Evolutionary conservation across 2,329 filamentous ascomycete genomes (phyloP).

Genomic region (Cordyceps sp.): DNA sequence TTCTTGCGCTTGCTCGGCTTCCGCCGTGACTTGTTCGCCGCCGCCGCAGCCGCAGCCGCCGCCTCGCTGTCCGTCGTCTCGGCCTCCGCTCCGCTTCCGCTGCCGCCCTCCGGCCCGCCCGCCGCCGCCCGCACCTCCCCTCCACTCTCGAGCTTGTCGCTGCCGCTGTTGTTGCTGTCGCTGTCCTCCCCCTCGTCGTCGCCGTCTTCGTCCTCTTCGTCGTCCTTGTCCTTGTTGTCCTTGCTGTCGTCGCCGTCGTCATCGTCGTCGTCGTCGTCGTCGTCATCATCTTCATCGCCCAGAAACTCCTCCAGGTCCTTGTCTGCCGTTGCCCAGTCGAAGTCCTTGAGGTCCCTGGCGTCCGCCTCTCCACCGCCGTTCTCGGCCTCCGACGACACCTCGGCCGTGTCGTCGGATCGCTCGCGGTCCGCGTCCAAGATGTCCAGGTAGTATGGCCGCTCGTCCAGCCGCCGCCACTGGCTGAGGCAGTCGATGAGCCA

Average conservation of each 20-base stretch:
- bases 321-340: slow-evolving; percentile 48
- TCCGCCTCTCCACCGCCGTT: slow-evolving; percentile 11
- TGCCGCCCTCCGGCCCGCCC: slow-evolving; percentile 9
- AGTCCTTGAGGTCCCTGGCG: slow-evolving; percentile 27
- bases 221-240: slow-evolving; percentile 1
- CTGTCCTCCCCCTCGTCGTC: slow-evolving; percentile 4
- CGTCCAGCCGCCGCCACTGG: slow-evolving; percentile 68
- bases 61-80: slow-evolving; percentile 5
- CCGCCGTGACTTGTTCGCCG: slow-evolving; percentile 4
- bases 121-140: slow-evolving; percentile 7
- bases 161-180: slow-evolving; percentile 4
- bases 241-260: slow-evolving; percentile 7
- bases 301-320: slow-evolving; percentile 66
- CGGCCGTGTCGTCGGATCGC: slow-evolving; percentile 15
- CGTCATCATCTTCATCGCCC: slow-evolving; percentile 33
- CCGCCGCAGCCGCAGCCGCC: not conserved
- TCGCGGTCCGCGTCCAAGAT: slow-evolving; percentile 51
- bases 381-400: slow-evolving; percentile 14
- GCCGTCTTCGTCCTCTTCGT: slow-evolving; percentile 4
- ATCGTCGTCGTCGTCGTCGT: slow-evolving; percentile 18
- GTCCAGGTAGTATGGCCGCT: slow-evolving; percentile 62
- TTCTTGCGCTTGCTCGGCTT: slow-evolving; percentile 18
- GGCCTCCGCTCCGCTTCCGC: not conserved
- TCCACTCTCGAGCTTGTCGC: slow-evolving; percentile 5
- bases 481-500: slow-evolving; percentile 80